Base-by-base conservation (phyloP, 805 yeast species). In the Metschnikowia chrysomelidarum region DNA sequence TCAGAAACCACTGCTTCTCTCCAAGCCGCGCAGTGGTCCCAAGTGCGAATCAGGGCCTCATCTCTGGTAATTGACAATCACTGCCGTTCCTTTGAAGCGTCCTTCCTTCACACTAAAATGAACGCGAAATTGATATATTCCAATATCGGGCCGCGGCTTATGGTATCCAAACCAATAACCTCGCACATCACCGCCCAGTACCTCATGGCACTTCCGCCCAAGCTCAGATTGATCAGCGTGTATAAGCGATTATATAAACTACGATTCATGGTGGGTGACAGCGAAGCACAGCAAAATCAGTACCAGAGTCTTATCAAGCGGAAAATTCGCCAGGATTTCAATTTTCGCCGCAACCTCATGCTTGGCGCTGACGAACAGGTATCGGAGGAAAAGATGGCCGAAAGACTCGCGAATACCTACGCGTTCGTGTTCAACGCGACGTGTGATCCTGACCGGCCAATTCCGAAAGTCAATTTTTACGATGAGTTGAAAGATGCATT, bases 171-270 rank as follows among this genome's bases (percentile, higher is more conserved):
- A 5, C 38, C 42, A 8, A n/a, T 41, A 6, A 26, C 27, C 24
- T 30, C 42, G 5, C 47, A 36, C 14, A 21, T 42, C 13, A 23
- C 47, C n/a, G 14, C 36, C 12, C 23, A 32, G 2, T 25, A 30
- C 22, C 44, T 41, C 27, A 19, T 29, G 12, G 27, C 31, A 4
- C 35, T 44, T 15, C 33, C 44, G n/a, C 42, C 26, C 10, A 24
- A 30, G n/a, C 18, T 23, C 15, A 40, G 40, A 18, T 23, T 33
- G 25, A 22, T 25, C 12, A 22, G 40, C 14, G 38, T 53, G 2
- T 67, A 67, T 41, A 64, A 58, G 40, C 54, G 48, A 29, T 57
- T 67, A 27, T 65, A 45, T 42, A 49, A 52, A 20, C 48, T 67
- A 14, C 53, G 72, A 12, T 42, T 54, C 19, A 28, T 59, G 26